These are phyloP conservation scores for Ceratocystis cacaofunesta DNA, from an alignment of 2,329 filamentous ascomycete species.

Conservation along the genomic window DNA sequence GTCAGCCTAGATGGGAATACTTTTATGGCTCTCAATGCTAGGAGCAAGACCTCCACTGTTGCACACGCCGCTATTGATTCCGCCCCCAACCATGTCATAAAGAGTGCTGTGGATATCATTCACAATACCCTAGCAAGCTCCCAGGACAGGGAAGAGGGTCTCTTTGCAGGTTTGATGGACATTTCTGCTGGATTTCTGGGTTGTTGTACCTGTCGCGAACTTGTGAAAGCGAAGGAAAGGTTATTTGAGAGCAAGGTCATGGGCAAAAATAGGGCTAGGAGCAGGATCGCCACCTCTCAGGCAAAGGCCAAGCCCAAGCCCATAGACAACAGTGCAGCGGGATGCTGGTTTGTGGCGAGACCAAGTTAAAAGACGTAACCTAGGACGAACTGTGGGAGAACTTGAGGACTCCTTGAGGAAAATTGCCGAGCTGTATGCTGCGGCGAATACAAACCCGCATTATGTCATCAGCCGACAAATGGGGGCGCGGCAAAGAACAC, in stretches of 20 bases:
- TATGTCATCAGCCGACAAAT: not conserved
- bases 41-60: too few relatives aligned
- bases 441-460: not conserved
- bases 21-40: too few relatives aligned
- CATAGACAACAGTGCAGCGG: not conserved
- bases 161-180: too few relatives aligned
- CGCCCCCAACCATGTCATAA: too few relatives aligned
- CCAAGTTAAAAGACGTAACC: not conserved
- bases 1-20: too few relatives aligned
- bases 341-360: not conserved
- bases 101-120: too few relatives aligned
- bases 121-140: too few relatives aligned
- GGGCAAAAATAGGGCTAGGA: not conserved
- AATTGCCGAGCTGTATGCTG: not conserved
- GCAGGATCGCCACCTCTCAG: not conserved
- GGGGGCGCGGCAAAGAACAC: not conserved
- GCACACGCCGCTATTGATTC: too few relatives aligned
- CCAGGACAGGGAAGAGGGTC: not conserved
- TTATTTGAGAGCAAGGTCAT: not conserved
- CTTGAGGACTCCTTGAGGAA: not conserved
- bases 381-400: not conserved
- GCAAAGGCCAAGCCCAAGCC: not conserved
- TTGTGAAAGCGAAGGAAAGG: too few relatives aligned
- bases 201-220: too few relatives aligned
- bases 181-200: too few relatives aligned